Conservation (phyloP, 257 asterid species). For the Jacaranda copaia region DNA sequence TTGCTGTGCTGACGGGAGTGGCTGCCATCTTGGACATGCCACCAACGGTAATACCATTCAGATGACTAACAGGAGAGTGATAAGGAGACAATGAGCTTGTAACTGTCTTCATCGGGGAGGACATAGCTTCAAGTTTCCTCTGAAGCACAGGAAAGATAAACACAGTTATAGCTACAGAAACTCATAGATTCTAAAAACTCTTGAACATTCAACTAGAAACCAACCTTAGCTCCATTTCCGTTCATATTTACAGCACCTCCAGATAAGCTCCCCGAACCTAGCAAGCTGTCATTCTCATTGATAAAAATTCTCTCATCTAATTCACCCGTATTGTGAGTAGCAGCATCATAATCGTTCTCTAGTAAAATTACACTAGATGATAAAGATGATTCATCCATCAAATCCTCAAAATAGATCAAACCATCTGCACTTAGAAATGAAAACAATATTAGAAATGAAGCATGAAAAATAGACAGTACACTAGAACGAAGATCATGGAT, state of each 20-base stretch:
- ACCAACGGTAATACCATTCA: constrained; percentile 46
- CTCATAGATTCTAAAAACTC: constrained; percentile 8
- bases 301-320: constrained; percentile 89
- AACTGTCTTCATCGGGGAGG: constrained; percentile 88
- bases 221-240: constrained; percentile 63
- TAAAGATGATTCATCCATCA: constrained; percentile 74
- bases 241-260: constrained; percentile 61
- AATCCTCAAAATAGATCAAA: constrained; percentile 73
- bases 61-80: constrained; percentile 73
- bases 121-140: constrained; percentile 74
- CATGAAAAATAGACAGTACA: constrained; percentile 16
- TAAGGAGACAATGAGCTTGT: constrained; percentile 78
- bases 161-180: constrained; percentile 30
- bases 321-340: constrained; percentile 64
- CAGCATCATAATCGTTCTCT: constrained; percentile 75
- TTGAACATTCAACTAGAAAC: constrained; percentile 27
- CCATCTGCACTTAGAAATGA: constrained; percentile 67
- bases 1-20: constrained; percentile 97
- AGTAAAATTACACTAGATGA: constrained; percentile 59
- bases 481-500: constrained; percentile 23
- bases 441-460: constrained; percentile 12
- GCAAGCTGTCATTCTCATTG: constrained; percentile 82
- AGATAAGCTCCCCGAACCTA: constrained; percentile 87
- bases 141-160: constrained; percentile 41
- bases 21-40: constrained; percentile 68